phyloP scores from a whole-genome alignment of 768 basidiomycete species.

The Boletus rubescentipes region DNA sequence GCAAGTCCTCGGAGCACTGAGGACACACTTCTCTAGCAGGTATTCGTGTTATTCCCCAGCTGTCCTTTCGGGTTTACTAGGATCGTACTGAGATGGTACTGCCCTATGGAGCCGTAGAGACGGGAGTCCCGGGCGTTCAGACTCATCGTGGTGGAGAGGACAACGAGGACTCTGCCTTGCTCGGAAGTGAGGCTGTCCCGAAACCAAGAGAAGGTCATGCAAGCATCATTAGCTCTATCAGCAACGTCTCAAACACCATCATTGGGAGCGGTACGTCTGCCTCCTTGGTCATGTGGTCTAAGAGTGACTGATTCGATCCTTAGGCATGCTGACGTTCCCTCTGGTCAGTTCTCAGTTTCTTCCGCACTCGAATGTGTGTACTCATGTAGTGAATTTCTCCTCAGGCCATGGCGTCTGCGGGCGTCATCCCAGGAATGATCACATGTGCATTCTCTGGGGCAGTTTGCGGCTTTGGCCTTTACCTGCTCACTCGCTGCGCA shows the following conservation, averaged over 20 bases:
- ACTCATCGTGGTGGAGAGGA: slow-evolving; percentile 15
- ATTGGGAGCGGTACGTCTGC: slow-evolving; percentile 76
- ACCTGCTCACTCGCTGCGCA: slow-evolving; percentile 84
- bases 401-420: slow-evolving; percentile 87
- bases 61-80: slow-evolving; percentile 1
- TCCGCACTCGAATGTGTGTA: background rate
- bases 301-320: background rate
- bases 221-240: slow-evolving; percentile 62
- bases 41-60: background rate
- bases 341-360: slow-evolving; percentile 45
- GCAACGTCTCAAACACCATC: slow-evolving; percentile 87
- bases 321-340: slow-evolving; percentile 89
- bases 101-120: slow-evolving; percentile 60
- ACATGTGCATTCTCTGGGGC: slow-evolving; percentile 82
- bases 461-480: slow-evolving; percentile 82
- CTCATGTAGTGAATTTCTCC: background rate
- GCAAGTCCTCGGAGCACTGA: no score
- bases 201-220: slow-evolving; percentile 63
- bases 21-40: background rate
- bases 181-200: slow-evolving; percentile 39
- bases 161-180: slow-evolving; percentile 60
- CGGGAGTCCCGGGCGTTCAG: slow-evolving; percentile 28
- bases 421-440: slow-evolving; percentile 85
- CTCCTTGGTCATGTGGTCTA: background rate
- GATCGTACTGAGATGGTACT: slow-evolving; percentile 63